Evolutionary conservation across 495 filamentous ascomycete genomes (phyloP).

Genomic region (Neurospora sp.): DNA sequence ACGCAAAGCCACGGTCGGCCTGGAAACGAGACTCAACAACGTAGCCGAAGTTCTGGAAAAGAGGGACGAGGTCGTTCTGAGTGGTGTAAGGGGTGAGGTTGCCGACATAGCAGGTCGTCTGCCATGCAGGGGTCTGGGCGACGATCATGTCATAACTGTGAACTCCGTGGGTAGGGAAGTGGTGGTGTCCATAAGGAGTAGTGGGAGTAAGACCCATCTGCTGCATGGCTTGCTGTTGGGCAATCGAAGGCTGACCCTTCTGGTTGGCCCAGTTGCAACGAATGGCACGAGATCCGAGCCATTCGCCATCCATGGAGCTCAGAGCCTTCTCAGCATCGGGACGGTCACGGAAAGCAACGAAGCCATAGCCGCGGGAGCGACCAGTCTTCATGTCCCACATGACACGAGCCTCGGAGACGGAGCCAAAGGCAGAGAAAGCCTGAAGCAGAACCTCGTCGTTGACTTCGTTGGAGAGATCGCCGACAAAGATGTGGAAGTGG

Average conservation of each 20-base stretch:
- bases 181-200: constrained; percentile 91
- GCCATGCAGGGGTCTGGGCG: constrained; percentile 94
- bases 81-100: constrained; percentile 98
- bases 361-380: constrained; percentile 92
- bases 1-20: constrained; percentile 94
- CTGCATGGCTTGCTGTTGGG: constrained; percentile 93
- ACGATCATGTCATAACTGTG: constrained; percentile 98
- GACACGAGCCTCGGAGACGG: constrained; percentile 95
- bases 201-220: constrained; percentile 98
- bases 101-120: constrained; percentile 97
- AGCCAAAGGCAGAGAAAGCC: constrained; percentile 94
- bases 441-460: constrained; percentile 93
- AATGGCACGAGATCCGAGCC: constrained; percentile 96
- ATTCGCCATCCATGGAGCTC: constrained; percentile 97
- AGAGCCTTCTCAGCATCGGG: constrained; percentile 91
- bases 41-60: constrained; percentile 98
- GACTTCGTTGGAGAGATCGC: constrained; percentile 96
- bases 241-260: constrained; percentile 96
- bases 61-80: constrained; percentile 85
- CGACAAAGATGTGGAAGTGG: constrained; percentile 99
- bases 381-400: constrained; percentile 99
- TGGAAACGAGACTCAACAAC: constrained; percentile 97
- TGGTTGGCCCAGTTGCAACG: constrained; percentile 99
- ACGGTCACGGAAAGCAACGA: constrained; percentile 95
- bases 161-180: constrained; percentile 93